Evolutionary conservation across 176 grass and related monocot genomes (phyloP).

Genomic region (Stipa capillata): DNA sequence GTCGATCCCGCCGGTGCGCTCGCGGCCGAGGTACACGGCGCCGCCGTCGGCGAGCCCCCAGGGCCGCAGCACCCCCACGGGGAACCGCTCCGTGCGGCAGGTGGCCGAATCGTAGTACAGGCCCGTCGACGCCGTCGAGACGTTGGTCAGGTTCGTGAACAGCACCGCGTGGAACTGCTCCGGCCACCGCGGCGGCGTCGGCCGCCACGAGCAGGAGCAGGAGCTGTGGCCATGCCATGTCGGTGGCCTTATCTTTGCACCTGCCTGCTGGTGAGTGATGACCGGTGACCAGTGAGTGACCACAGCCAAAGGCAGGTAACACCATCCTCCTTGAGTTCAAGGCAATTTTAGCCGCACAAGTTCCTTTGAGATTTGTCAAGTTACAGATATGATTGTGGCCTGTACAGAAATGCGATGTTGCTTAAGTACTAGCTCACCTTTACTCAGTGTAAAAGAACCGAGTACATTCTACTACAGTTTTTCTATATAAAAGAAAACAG

Average conservation of each 20-base stretch:
- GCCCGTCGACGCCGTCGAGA: not conserved
- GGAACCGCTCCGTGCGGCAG: constrained; percentile 53
- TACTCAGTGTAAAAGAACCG: no score
- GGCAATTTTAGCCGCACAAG: no score
- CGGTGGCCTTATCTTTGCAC: constrained; percentile 3
- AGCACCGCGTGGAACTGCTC: constrained; percentile 63
- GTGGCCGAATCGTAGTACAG: constrained; percentile 42
- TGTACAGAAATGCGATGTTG: no score
- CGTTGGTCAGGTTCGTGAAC: constrained; percentile 62
- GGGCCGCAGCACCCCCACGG: constrained; percentile 58
- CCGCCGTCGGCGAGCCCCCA: constrained; percentile 52
- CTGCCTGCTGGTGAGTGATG: not conserved
- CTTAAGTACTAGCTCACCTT: no score
- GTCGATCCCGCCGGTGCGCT: constrained; percentile 35
- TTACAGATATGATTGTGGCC: no score
- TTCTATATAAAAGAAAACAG: no score
- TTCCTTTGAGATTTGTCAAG: not conserved
- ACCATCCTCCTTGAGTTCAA: no score
- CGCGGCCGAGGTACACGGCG: constrained; percentile 41
- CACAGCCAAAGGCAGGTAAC: not conserved
- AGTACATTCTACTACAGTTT: no score
- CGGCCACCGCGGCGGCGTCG: constrained; percentile 39
- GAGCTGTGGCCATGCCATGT: not conserved
- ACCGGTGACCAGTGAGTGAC: not conserved
- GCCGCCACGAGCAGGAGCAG: not conserved